These are phyloP conservation scores for Podospora anserina DNA, from an alignment of 495 filamentous ascomycete species.

Conservation along the genomic window DNA sequence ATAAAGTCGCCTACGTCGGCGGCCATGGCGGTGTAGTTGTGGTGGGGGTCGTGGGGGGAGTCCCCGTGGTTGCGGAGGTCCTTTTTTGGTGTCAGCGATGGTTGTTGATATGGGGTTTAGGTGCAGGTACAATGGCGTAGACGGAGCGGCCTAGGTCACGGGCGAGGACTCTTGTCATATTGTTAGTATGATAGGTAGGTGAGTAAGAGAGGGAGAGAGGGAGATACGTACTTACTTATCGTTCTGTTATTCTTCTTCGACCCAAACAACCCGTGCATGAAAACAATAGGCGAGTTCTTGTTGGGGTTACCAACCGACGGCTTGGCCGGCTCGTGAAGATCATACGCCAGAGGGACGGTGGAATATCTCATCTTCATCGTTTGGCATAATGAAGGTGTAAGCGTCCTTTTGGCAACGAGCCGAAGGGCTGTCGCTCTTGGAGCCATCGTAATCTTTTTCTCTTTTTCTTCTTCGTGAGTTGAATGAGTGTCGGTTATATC, in stretches of 20 bases:
- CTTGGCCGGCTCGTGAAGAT: conserved; percentile 55
- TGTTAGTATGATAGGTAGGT: background rate
- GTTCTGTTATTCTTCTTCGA: conserved; percentile 94
- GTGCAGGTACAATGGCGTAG: conserved; percentile 66
- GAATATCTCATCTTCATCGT: conserved; percentile 1
- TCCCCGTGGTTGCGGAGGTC: conserved; percentile 95
- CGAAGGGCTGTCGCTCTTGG: background rate
- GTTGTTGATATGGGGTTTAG: background rate
- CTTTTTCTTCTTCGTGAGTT: background rate
- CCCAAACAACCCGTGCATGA: conserved; percentile 93
- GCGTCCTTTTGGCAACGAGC: conserved; percentile 4
- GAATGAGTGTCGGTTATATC: background rate
- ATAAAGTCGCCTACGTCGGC: conserved; percentile 85
- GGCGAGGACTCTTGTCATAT: conserved; percentile 60
- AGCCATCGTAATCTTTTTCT: conserved; percentile 8
- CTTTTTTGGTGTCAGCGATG: conserved; percentile 28
- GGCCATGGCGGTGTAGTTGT: conserved; percentile 84
- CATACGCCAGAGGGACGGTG: conserved; percentile 54
- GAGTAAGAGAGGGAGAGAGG: background rate
- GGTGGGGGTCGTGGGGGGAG: conserved; percentile 69
- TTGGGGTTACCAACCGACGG: conserved; percentile 26
- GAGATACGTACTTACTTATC: conserved; percentile 82
- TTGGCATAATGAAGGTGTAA: background rate
- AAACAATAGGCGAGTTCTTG: conserved; percentile 66
- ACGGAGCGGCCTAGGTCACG: conserved; percentile 76